Evolutionary conservation across 768 basidiomycete species (phyloP).

Genomic region (Panus rudis): DNA sequence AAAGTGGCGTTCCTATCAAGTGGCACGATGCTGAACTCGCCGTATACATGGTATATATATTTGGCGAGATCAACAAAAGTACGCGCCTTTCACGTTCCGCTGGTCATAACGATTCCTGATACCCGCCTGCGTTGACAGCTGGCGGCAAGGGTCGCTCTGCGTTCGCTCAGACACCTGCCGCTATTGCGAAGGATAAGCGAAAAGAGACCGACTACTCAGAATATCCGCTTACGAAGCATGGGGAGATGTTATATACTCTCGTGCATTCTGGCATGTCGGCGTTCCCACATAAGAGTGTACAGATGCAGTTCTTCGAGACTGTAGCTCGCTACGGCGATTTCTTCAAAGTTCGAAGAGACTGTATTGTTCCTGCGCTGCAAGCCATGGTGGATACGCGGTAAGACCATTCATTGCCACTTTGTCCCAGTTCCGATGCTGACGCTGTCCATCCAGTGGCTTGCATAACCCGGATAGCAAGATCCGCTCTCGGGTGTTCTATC

Average conservation of each 20-base stretch:
- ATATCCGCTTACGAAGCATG: conserved; percentile 83
- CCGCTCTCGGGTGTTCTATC: conserved; percentile 79
- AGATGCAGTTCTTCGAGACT: conserved; percentile 90
- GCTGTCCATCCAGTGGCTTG: conserved; percentile 56
- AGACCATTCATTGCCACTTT: conserved; percentile 23
- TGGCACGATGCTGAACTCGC: conserved; percentile 96
- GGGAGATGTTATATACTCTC: conserved; percentile 81
- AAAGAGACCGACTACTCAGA: conserved; percentile 66
- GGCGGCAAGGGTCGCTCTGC: conserved; percentile 78
- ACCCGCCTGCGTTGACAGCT: conserved; percentile 30
- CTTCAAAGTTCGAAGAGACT: conserved; percentile 89
- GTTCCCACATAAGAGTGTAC: conserved; percentile 79
- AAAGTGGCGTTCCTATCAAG: conserved; percentile 54
- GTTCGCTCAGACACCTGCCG: conserved; percentile 70
- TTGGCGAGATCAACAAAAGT: conserved; percentile 92
- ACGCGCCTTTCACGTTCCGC: conserved; percentile 19
- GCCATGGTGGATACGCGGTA: conserved; percentile 83
- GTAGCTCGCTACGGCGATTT: conserved; percentile 91
- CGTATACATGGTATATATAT: conserved; percentile 88
- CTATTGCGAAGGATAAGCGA: conserved; percentile 57
- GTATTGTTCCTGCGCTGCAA: conserved; percentile 79
- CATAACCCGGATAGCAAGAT: conserved; percentile 68
- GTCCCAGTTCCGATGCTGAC: neutral
- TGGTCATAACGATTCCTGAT: neutral
- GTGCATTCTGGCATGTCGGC: conserved; percentile 76